Base-by-base conservation (phyloP, 148 eudicot species). In the Rhododendron williamsianum region DNA sequence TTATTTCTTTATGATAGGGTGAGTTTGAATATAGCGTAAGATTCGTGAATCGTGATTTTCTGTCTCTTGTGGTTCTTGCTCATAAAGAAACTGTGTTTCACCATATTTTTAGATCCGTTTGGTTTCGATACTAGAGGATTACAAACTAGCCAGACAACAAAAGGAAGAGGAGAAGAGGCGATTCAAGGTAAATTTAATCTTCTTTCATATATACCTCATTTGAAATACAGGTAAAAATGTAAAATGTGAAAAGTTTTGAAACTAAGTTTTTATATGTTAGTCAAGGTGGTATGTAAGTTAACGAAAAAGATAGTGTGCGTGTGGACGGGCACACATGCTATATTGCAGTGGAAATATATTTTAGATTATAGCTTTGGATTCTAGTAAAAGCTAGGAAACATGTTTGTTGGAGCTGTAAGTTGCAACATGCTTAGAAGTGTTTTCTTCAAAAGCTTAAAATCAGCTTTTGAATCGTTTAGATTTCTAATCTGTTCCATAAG, bases 61-160 rank as follows among this genome's bases (percentile, higher is more conserved):
- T n/a, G 76, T 73, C n/a, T 33, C 72, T 16, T 81, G 65, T 81
- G 18, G 6, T 81, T 27, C 58, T 33, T 80, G 36, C 76, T 27
- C 76, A 48, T 46, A 60, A 74, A 58, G 23, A 82, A 76, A 82
- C 80, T 58, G 1, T 81, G 45, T 74, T 19, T 54, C 54, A 1
- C 35, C 19, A 56, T 83, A 76, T 87, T 52, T 88, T 78, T 90
- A 96, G 99, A 93, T 90, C 27, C 94, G 93, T 27, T 89, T 96
- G 91, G 94, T 96, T 67, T 91, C 95, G 15, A 92, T 96, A 85
- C 87, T 96, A 82, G 98, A 96, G 87, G 98, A 96, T 82, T 96
- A 94, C 81, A 94, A 93, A 87, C 83, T 94, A 85, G 86, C 95
- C 3, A 91, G 99, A 74, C 89, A 84, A 38, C 96, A 92, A 19